Conservation (phyloP, 108 stramenopile genomes). For the Skeletonema tropicum region DNA sequence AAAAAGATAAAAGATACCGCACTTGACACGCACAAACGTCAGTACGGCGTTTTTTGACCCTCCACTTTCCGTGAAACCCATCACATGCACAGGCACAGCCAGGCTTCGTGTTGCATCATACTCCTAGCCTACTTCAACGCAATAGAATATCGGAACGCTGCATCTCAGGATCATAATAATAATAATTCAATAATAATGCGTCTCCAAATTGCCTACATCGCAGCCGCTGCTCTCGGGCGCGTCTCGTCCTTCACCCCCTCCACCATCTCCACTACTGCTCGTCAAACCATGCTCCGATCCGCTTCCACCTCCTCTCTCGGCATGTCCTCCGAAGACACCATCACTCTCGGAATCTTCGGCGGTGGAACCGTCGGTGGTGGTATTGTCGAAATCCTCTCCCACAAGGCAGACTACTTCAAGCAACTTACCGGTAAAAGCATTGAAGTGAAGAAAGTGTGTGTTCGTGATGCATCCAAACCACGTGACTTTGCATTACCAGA, state of each 20-base stretch:
- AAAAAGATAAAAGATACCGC: conserved; percentile 1
- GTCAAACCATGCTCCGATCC: conserved; percentile 1
- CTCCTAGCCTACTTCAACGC: too few relatives aligned
- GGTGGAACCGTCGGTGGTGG: conserved; percentile 97
- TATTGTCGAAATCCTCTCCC: conserved; percentile 89
- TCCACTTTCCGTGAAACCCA: too few relatives aligned
- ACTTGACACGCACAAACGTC: background rate
- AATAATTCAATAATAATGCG: background rate
- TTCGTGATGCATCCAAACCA: conserved; percentile 72
- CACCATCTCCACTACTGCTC: conserved; percentile 1
- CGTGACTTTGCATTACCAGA: conserved; percentile 86
- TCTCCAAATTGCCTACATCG: conserved; percentile 12
- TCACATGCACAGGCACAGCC: too few relatives aligned
- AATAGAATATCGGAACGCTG: background rate
- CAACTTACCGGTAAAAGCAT: conserved; percentile 73
- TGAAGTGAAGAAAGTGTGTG: conserved; percentile 72
- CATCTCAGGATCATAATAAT: background rate
- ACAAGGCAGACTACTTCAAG: conserved; percentile 68
- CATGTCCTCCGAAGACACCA: conserved; percentile 25
- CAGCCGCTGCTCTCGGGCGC: conserved; percentile 1
- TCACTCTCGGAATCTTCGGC: conserved; percentile 87
- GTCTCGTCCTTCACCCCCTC: conserved; percentile 1
- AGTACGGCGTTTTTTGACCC: background rate
- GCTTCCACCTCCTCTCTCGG: background rate
- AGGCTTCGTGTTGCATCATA: too few relatives aligned